These are phyloP conservation scores for Chrysoporthe deuterocubensis DNA, from an alignment of 2,329 filamentous ascomycete species.

Conservation along the genomic window DNA sequence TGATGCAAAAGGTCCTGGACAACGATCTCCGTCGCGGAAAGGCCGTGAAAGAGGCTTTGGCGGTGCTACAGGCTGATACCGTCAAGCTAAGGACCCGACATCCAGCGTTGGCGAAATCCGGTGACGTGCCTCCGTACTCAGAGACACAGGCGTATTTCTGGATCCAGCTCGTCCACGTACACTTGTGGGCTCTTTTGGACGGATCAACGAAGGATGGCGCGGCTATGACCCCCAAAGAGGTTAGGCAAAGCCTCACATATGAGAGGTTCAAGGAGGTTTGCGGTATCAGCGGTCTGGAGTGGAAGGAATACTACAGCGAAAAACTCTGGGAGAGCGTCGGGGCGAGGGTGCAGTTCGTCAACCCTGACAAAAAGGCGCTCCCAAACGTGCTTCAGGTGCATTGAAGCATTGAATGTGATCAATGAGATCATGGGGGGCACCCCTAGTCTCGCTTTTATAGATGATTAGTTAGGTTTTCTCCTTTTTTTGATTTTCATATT, in stretches of 20 bases:
- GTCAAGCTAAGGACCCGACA: conserved; percentile 32
- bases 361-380: conserved; percentile 12
- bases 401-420: neutral
- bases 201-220: neutral
- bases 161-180: conserved; percentile 36
- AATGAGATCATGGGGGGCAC: too few species aligned
- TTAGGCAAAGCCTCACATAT: neutral
- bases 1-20: conserved; percentile 34
- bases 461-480: neutral
- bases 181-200: conserved; percentile 26
- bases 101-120: conserved; percentile 8
- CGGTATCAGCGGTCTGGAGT: conserved; percentile 33
- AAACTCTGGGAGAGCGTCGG: conserved; percentile 35
- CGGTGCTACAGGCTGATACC: conserved; percentile 33
- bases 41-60: conserved; percentile 36
- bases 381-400: neutral
- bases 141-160: conserved; percentile 41
- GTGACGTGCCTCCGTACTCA: conserved; percentile 34
- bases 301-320: conserved; percentile 35
- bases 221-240: neutral
- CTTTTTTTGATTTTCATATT: neutral
- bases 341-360: conserved; percentile 35
- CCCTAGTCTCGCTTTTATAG: too few species aligned
- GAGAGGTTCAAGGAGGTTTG: conserved; percentile 34
- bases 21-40: conserved; percentile 32